Base-by-base conservation (phyloP, 805 yeast genomes). In the Priceomyces fermenticarens region DNA sequence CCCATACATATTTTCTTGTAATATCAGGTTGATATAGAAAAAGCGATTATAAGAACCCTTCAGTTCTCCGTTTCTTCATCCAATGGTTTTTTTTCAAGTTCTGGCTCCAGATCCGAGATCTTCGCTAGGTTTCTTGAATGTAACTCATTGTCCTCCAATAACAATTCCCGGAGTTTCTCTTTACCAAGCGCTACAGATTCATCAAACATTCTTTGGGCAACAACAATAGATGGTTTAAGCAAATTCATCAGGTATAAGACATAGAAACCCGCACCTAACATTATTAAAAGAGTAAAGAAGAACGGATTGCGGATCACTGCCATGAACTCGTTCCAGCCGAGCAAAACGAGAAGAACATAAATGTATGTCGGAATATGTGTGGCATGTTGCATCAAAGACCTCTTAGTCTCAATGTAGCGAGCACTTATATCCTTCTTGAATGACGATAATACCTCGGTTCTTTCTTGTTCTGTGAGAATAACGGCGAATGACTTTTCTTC, bases 251-350 rank as follows among this genome's bases (percentile, higher is more conserved):
- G 75, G 56, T 86, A 83, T 44, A 88, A 73, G 38, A 85, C 75
- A 57, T 84, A 88, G 1, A 75, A 57, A 1, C 78, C 84, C 0
- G 85, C 87, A 1, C 76, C 76, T 1, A 73, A 34, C 9, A 88
- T 38, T 33, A 90, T 57, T 1, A 77, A 52, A 36, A 89, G 58
- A 4, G 85, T 71, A 48, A 90, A 80, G 51, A 85, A 76, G n/a
- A 91, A 53, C 39, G 99, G 97, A 57, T 87, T 90, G 47, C 95
- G 77, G 33, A 93, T 56, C 12, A 93, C 78, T 8, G 93, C 84
- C 85, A 89, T 77, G 50, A 93, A 83, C 70, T 93, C 97, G 61
- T 90, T 90, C 97, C 97, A 93, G 8, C 99, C 99, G 15, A 93
- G 69, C 3, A 86, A 80, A 2, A 85, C 60, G 16, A 93, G 66